Base-by-base conservation (phyloP, 495 filamentous ascomycete species). In the Antarctomyces pellizariae region DNA sequence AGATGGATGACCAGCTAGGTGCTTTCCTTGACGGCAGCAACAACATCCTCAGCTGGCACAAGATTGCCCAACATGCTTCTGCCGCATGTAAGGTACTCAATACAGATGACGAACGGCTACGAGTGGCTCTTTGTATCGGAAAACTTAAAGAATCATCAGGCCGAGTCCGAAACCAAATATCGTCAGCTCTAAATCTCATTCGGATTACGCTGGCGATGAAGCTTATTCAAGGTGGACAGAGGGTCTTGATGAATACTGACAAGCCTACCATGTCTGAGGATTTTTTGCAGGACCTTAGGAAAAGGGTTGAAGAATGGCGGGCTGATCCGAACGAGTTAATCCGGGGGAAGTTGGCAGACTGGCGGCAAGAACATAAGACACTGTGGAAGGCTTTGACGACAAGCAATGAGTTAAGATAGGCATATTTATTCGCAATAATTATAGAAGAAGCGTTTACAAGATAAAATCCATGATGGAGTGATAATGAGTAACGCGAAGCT, bases 21-120 rank as follows among this genome's bases (percentile, higher is more conserved):
- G 14, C n/a, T 10, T 32, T 29, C 22, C 17, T 39, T 1, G 12
- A 26, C 6, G 22, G 33, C 19, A 22, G 21, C 9, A 24, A 30
- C 3, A 25, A 36, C 13, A 13, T 30, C 18, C 29, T 39, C 22
- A 24, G 34, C 15, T 39, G 33, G 36, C 22, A 24, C 4, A 30
- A 19, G 6, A 24, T 39, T 9, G 29, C 20, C 12, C 18, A 33
- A n/a, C 16, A 33, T 4, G 19, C 20, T 17, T 30, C 19, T 24
- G 13, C 16, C 10, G 13, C 20, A 7, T 25, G 13, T 10, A 32
- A 25, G 3, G 3, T 18, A 12, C 22, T 32, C 13, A 32, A 32
- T 12, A 32, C 29, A 18, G 29, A 8, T 1, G 22, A 25, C 13
- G 29, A 32, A 32, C 22, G 22, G 9, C 3, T 32, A 16, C 22